Conservation (phyloP, 208 protist genomes). For the Blechomonas ayalai region DNA sequence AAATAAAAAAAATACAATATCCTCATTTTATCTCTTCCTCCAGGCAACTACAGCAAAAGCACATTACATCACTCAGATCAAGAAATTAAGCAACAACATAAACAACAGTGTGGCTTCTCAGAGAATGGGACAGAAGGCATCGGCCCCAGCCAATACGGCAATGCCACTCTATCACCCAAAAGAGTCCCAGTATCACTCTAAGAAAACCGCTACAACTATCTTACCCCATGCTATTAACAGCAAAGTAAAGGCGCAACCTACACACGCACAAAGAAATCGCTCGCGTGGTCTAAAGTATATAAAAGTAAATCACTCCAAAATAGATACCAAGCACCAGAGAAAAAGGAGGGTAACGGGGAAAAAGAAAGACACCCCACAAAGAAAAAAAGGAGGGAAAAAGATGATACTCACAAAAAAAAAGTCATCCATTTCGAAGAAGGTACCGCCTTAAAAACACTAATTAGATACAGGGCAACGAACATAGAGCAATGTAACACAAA, state of each 20-base stretch:
- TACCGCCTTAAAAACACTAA: background rate
- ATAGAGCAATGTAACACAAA: background rate
- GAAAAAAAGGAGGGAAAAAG: slow-evolving; percentile 5
- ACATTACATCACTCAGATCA: too few relatives aligned
- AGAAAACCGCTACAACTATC: background rate
- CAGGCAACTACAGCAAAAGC: too few relatives aligned
- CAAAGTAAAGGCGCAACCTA: background rate
- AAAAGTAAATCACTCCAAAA: slow-evolving; percentile 12
- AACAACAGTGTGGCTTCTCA: background rate
- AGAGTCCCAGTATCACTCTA: background rate
- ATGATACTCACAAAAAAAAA: slow-evolving; percentile 11
- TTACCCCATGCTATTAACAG: background rate
- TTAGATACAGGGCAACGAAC: background rate
- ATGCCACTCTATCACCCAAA: background rate
- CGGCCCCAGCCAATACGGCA: background rate
- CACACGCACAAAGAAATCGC: background rate
- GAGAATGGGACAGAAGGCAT: background rate
- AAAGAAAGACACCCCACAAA: slow-evolving; percentile 10
- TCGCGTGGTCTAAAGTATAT: slow-evolving; percentile 2
- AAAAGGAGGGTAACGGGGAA: slow-evolving; percentile 2
- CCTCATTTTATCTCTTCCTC: background rate
- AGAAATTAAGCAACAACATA: background rate
- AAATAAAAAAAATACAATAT: background rate
- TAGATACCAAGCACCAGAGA: slow-evolving; percentile 1
- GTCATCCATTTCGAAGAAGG: background rate